Conservation (phyloP, 73 alveolate species). For the Effrenium voratum region DNA sequence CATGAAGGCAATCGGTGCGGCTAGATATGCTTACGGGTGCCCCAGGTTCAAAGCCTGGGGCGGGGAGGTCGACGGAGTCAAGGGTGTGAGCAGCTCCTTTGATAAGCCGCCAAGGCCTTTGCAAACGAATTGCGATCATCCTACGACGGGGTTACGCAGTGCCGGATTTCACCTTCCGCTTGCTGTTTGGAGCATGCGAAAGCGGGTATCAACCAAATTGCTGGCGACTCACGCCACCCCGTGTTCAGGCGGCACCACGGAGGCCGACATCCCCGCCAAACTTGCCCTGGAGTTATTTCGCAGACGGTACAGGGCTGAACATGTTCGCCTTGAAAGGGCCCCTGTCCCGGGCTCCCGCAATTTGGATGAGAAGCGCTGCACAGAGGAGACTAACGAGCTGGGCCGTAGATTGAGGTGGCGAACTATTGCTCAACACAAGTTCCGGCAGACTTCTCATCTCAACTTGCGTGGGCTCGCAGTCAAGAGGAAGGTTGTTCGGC, state of each 20-base stretch:
- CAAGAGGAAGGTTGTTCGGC: no score
- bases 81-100: conserved; percentile 18
- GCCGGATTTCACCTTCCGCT: no score
- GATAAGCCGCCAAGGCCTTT: background rate
- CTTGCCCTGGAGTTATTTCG: conserved; percentile 5
- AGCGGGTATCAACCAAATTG: background rate
- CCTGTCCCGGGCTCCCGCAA: no score
- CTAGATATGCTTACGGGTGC: background rate
- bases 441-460: conserved; percentile 28
- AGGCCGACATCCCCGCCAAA: background rate
- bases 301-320: background rate
- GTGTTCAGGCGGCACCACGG: conserved; percentile 3
- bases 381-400: background rate
- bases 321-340: conserved; percentile 2
- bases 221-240: conserved; percentile 47
- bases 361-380: background rate
- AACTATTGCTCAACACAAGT: background rate
- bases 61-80: conserved; percentile 12
- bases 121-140: background rate
- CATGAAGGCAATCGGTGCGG: background rate
- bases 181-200: no score
- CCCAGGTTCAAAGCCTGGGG: conserved; percentile 69
- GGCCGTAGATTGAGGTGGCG: background rate
- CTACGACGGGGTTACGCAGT: background rate
- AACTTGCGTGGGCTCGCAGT: no score